Evolutionary conservation across 176 grass and related monocot species (phyloP).

Genomic region (Panicum miliaceum): DNA sequence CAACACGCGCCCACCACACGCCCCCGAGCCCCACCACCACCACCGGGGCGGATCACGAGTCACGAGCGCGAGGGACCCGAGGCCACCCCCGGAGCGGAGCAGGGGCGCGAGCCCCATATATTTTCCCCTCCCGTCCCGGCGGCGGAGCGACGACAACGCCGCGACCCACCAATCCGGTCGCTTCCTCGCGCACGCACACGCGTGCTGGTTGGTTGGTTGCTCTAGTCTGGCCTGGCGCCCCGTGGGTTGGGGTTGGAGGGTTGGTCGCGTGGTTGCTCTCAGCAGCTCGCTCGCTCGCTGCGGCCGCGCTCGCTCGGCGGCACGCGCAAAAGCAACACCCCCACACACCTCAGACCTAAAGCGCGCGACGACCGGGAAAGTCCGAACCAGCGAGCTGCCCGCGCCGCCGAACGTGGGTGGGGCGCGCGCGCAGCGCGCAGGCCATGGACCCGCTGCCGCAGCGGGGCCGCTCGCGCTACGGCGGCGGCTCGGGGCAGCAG

Average conservation of each 20-base stretch:
- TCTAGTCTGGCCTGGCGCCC: neutral
- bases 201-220: neutral
- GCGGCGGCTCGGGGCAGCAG: neutral
- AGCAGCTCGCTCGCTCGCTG: neutral
- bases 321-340: neutral
- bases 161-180: slow-evolving; percentile 13
- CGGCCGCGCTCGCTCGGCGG: neutral
- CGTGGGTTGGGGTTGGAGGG: neutral
- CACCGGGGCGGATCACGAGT: neutral
- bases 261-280: neutral
- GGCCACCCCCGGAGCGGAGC: neutral
- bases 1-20: neutral
- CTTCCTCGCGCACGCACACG: neutral
- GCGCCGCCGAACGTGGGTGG: neutral
- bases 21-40: neutral
- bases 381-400: neutral
- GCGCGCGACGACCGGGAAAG: neutral
- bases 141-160: neutral
- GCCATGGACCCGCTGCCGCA: slow-evolving; percentile 36
- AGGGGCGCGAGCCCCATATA: slow-evolving; percentile 14
- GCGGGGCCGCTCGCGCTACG: slow-evolving; percentile 25
- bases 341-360: neutral
- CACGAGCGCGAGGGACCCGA: neutral
- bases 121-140: neutral
- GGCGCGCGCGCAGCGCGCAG: neutral